Conservation (phyloP, 1,284 basidiomycete genomes). For the Pterulicium gracile region DNA sequence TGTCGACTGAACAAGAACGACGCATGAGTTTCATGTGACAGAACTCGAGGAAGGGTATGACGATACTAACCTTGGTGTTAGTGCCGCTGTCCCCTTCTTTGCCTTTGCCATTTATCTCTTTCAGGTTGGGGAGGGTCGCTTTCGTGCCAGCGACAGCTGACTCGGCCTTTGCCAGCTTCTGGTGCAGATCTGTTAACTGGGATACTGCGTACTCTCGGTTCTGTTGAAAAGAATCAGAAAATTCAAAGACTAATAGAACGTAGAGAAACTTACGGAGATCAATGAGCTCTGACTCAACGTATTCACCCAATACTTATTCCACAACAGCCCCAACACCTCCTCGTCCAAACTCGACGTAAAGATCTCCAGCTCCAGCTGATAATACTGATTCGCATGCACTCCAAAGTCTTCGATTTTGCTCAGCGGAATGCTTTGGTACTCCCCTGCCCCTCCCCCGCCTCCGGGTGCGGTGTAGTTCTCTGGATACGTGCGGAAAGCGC, state of each 20-base stretch:
- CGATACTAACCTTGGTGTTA: too few relatives aligned
- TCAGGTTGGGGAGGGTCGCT: slow-evolving; percentile 37
- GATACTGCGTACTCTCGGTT: slow-evolving; percentile 88
- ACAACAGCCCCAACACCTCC: slow-evolving; percentile 79
- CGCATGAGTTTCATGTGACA: not conserved
- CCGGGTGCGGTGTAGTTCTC: slow-evolving; percentile 77
- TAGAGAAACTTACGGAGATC: slow-evolving; percentile 61
- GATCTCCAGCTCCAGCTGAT: slow-evolving; percentile 87
- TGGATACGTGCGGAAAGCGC: slow-evolving; percentile 95
- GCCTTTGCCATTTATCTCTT: slow-evolving; percentile 24
- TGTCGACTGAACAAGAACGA: slow-evolving; percentile 39
- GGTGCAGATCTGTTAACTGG: slow-evolving; percentile 80
- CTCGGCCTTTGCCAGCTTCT: slow-evolving; percentile 71
- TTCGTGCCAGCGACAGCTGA: slow-evolving; percentile 42
- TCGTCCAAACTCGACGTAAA: slow-evolving; percentile 89
- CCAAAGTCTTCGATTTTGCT: slow-evolving; percentile 97
- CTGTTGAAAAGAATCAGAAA: slow-evolving; percentile 29
- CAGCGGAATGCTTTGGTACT: slow-evolving; percentile 92
- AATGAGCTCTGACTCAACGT: slow-evolving; percentile 87
- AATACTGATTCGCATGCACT: slow-evolving; percentile 96
- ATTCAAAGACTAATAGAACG: slow-evolving; percentile 1
- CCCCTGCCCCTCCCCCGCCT: slow-evolving; percentile 16
- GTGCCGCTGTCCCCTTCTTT: slow-evolving; percentile 23
- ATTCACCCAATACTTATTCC: slow-evolving; percentile 99
- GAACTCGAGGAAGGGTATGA: not conserved